These are phyloP conservation scores for Danielia oregonensis DNA, from an alignment of 805 yeast genomes.

Conservation along the genomic window DNA sequence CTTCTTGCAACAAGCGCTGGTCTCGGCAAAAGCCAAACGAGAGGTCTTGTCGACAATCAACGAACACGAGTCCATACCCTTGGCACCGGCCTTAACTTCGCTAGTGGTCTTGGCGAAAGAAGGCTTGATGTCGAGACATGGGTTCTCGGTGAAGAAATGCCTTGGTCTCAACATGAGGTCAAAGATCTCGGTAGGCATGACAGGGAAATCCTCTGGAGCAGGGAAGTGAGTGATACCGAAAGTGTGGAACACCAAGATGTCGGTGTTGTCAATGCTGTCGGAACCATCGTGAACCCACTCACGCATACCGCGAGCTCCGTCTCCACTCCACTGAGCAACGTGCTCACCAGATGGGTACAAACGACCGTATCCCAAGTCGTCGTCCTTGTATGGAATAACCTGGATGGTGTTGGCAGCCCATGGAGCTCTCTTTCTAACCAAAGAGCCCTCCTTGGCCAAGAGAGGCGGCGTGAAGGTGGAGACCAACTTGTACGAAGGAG, in stretches of 20 bases:
- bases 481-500: slow-evolving; percentile 72
- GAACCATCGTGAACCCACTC: slow-evolving; percentile 64
- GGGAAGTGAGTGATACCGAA: slow-evolving; percentile 86
- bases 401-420: slow-evolving; percentile 69
- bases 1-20: slow-evolving; percentile 28
- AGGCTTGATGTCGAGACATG: slow-evolving; percentile 72
- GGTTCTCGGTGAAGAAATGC: slow-evolving; percentile 74
- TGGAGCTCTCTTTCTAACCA: slow-evolving; percentile 77
- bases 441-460: slow-evolving; percentile 68
- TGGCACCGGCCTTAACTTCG: slow-evolving; percentile 38
- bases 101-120: slow-evolving; percentile 43
- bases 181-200: slow-evolving; percentile 85
- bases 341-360: slow-evolving; percentile 79
- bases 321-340: slow-evolving; percentile 73
- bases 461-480: slow-evolving; percentile 72
- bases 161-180: slow-evolving; percentile 73
- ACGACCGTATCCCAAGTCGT: slow-evolving; percentile 48
- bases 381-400: slow-evolving; percentile 69
- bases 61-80: slow-evolving; percentile 32
- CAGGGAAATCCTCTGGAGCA: slow-evolving; percentile 85
- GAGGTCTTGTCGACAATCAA: slow-evolving; percentile 45
- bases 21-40: slow-evolving; percentile 46
- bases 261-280: slow-evolving; percentile 60
- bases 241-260: slow-evolving; percentile 73
- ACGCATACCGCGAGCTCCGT: slow-evolving; percentile 61